Evolutionary conservation across 345 rosid species (phyloP).

Genomic region (Draba incana): DNA sequence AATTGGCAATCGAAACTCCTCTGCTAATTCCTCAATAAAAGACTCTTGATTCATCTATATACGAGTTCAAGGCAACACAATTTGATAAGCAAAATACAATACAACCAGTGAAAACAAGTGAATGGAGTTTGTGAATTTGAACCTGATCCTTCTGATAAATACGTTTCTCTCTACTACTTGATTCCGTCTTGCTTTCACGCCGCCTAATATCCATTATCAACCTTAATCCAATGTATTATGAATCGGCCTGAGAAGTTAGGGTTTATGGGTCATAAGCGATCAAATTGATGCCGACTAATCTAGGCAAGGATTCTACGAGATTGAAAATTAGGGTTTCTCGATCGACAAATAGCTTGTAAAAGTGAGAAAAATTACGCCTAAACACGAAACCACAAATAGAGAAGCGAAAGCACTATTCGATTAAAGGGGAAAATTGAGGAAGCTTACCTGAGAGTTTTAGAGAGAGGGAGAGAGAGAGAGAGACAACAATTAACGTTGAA

Average conservation of each 20-base stretch:
- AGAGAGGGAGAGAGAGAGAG: not conserved
- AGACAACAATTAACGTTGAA: not conserved
- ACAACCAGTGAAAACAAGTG: not conserved
- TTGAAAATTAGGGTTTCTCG: not conserved
- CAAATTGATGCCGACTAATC: not conserved
- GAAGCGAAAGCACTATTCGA: constrained; percentile 6
- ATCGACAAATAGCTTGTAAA: not conserved
- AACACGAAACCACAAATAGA: not conserved
- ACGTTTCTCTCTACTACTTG: constrained; percentile 46
- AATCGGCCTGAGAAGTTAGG: not conserved
- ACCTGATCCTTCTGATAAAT: constrained; percentile 55
- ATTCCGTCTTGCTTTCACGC: constrained; percentile 45
- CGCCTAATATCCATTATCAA: constrained; percentile 54
- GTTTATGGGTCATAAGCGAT: not conserved
- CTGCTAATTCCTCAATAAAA: constrained; percentile 66
- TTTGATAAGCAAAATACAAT: constrained; percentile 12
- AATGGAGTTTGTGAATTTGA: constrained; percentile 9
- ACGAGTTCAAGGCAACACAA: not conserved
- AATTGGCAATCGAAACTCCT: constrained; percentile 77
- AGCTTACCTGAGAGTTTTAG: constrained; percentile 30
- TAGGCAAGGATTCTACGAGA: not conserved
- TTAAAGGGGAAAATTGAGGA: constrained; percentile 4
- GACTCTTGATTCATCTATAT: constrained; percentile 58
- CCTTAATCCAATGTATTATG: not conserved
- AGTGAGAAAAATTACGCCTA: not conserved